Evolutionary conservation across 768 basidiomycete species (phyloP).

Genomic region (Tricholoma hemisulphureum): DNA sequence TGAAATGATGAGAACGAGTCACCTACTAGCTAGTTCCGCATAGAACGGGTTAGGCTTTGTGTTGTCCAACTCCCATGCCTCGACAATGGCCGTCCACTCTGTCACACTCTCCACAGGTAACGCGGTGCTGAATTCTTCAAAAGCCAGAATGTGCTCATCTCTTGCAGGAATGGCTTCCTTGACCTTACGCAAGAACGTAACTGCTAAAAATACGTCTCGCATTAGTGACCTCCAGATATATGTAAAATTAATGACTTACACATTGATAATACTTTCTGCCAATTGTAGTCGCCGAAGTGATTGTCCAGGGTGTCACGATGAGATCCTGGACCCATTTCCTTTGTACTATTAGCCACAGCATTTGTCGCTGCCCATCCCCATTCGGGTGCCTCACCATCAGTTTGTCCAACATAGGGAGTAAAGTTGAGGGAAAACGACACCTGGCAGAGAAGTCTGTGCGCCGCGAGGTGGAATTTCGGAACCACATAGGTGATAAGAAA

Average conservation of each 20-base stretch:
- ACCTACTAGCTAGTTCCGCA: background rate
- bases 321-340: constrained; percentile 26
- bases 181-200: constrained; percentile 4
- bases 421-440: constrained; percentile 22
- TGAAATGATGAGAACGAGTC: background rate
- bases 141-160: constrained; percentile 6
- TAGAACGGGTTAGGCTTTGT: constrained; percentile 13
- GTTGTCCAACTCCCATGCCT: constrained; percentile 10
- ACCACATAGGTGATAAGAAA: constrained; percentile 6
- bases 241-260: constrained; percentile 5
- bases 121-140: constrained; percentile 6
- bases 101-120: background rate
- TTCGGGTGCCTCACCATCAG: constrained; percentile 17
- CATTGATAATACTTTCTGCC: constrained; percentile 18
- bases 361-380: constrained; percentile 22
- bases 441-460: constrained; percentile 21
- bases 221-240: background rate
- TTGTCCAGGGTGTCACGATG: constrained; percentile 23
- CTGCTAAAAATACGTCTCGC: background rate
- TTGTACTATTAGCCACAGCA: constrained; percentile 12
- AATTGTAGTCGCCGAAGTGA: constrained; percentile 21
- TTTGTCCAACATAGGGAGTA: constrained; percentile 16
- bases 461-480: constrained; percentile 27
- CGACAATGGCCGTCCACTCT: constrained; percentile 2
- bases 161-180: constrained; percentile 7